A percentile compares a stretch with the other conserved stretches of the same genome.
These are phyloP conservation scores for Candida sanyaensis DNA, from an alignment of 1,139 yeast genomes.

Conservation along the genomic window DNA sequence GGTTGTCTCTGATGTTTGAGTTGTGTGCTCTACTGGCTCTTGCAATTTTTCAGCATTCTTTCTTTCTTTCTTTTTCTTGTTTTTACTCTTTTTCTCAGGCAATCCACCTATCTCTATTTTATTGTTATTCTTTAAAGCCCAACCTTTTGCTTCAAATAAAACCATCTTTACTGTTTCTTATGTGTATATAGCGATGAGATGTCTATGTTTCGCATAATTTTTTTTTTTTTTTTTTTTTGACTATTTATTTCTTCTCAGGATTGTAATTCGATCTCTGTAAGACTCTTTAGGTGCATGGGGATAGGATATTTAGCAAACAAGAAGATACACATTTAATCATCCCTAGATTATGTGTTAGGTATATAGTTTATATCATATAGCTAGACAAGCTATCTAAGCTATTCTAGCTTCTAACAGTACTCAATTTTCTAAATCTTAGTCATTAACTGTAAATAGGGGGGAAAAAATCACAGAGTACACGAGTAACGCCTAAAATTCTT, in stretches of 20 bases:
- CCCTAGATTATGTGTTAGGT: too few species aligned
- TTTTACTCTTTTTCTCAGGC: conserved; percentile 32
- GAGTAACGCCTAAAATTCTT: too few species aligned
- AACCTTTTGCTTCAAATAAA: conserved; percentile 77
- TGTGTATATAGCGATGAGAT: conserved; percentile 1
- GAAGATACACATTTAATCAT: too few species aligned
- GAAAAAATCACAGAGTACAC: not conserved
- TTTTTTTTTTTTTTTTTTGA: not conserved
- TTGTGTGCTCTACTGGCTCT: conserved; percentile 12
- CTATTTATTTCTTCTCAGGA: not conserved
- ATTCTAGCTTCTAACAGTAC: too few species aligned
- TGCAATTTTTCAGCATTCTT: conserved; percentile 13
- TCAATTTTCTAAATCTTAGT: too few species aligned
- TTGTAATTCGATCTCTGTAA: not conserved
- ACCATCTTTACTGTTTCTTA: conserved; percentile 45
- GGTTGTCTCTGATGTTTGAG: conserved; percentile 4
- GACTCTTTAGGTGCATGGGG: not conserved
- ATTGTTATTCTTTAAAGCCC: conserved; percentile 61
- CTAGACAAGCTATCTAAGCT: too few species aligned
- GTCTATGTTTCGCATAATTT: not conserved
- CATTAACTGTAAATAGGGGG: not conserved
- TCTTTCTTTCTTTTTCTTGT: conserved; percentile 19
- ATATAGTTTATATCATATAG: too few species aligned
- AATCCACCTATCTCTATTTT: conserved; percentile 51
- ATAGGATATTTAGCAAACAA: too few species aligned